Percentiles rank a stretch among this genome's conserved stretches.
Evolutionary conservation across 1,284 basidiomycete genomes (phyloP).

Genomic region (Leucoagaricus sp.): DNA sequence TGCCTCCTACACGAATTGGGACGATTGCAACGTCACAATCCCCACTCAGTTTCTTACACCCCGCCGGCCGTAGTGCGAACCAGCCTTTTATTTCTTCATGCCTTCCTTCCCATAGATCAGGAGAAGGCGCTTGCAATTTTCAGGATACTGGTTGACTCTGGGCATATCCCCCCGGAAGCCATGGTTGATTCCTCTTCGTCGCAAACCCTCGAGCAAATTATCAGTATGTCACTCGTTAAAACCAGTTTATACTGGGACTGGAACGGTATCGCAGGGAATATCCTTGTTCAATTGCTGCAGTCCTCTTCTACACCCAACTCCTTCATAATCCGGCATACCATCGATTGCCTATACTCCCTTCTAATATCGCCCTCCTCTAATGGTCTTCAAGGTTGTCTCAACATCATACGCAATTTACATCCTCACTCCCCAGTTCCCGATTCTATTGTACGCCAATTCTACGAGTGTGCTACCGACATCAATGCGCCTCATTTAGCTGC

Average conservation of each 20-base stretch:
- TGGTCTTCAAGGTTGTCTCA: constrained; percentile 30
- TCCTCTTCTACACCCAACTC: constrained; percentile 23
- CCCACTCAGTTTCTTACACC: constrained; percentile 25
- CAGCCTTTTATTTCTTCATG: constrained; percentile 31
- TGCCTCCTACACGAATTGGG: constrained; percentile 24
- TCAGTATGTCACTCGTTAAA: constrained; percentile 45
- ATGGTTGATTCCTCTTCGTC: constrained; percentile 36
- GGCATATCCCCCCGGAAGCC: constrained; percentile 39
- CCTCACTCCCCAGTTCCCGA: constrained; percentile 37
- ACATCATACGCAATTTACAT: constrained; percentile 33
- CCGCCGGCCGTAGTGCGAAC: constrained; percentile 32
- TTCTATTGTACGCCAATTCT: constrained; percentile 45
- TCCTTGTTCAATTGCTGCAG: constrained; percentile 37
- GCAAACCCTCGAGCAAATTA: constrained; percentile 42
- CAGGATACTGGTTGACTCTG: constrained; percentile 36
- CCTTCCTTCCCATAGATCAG: constrained; percentile 34
- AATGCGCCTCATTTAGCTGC: constrained; percentile 34
- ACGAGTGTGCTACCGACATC: constrained; percentile 36
- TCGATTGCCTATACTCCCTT: constrained; percentile 40
- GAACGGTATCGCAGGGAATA: constrained; percentile 38
- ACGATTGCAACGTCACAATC: constrained; percentile 26
- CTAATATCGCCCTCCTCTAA: constrained; percentile 28
- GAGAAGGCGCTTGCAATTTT: constrained; percentile 44
- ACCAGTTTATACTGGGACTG: constrained; percentile 54
- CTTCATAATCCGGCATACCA: constrained; percentile 30